Evolutionary conservation across 768 basidiomycete species (phyloP).

Genomic region (Lactarius akahatsu): DNA sequence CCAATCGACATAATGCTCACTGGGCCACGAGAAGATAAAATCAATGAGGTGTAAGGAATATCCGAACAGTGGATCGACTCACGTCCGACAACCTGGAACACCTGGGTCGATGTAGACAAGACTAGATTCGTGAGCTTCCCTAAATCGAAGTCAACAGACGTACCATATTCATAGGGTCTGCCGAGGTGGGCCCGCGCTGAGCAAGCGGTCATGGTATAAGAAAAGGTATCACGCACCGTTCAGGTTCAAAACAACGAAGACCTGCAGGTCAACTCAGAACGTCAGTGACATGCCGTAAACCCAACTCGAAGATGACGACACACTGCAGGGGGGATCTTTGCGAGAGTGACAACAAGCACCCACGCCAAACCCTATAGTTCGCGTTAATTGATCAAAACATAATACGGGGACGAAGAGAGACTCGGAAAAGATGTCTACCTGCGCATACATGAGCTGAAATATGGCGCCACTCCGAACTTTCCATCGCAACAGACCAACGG

Average conservation of each 20-base stretch:
- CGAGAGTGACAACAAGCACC: conserved; percentile 1
- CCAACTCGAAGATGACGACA: background rate
- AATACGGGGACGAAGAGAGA: background rate
- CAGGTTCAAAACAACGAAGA: conserved; percentile 7
- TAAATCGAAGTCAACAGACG: background rate
- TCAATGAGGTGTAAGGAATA: background rate
- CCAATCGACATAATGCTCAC: background rate
- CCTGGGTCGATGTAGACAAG: background rate
- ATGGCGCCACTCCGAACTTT: background rate
- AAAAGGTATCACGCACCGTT: conserved; percentile 6
- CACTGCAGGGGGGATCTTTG: conserved; percentile 9
- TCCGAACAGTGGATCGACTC: background rate
- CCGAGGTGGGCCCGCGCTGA: background rate
- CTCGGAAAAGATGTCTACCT: conserved; percentile 2
- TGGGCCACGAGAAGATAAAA: background rate
- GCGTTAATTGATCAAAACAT: background rate
- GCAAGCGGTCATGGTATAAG: background rate
- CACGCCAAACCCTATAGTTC: conserved; percentile 7
- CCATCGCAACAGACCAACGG: conserved; percentile 16
- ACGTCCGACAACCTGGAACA: background rate
- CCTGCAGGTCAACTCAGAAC: background rate
- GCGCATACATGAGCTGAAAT: conserved; percentile 3
- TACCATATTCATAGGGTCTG: conserved; percentile 8
- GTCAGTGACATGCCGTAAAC: background rate
- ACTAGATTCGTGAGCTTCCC: background rate